A percentile compares a stretch with the other conserved stretches of the same genome.
Evolutionary conservation across 169 alveolate species (phyloP).

Genomic region (Plasmodium inui): DNA sequence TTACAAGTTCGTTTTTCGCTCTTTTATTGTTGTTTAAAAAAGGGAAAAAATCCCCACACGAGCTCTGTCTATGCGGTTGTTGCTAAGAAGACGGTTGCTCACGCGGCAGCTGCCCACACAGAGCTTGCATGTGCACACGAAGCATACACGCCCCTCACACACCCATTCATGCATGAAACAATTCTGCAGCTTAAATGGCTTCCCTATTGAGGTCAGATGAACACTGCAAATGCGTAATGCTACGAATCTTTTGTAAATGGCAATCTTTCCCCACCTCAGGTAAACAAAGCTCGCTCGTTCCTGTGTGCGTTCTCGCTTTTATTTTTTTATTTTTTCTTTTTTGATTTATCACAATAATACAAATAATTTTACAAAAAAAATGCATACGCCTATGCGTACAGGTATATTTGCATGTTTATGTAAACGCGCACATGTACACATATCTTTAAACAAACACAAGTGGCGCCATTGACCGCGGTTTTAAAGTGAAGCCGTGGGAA

Average conservation of each 20-base stretch:
- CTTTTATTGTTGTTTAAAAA: background rate
- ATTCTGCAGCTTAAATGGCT: background rate
- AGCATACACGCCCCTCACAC: background rate
- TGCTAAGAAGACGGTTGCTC: background rate
- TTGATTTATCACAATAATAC: background rate
- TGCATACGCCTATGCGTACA: background rate
- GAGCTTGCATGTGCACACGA: background rate
- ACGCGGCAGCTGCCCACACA: background rate
- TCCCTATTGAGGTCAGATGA: background rate
- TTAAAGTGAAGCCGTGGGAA: background rate
- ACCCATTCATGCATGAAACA: background rate
- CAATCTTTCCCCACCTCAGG: background rate
- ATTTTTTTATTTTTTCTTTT: background rate
- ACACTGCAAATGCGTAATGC: background rate
- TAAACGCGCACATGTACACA: background rate
- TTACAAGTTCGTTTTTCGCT: background rate
- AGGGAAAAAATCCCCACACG: background rate
- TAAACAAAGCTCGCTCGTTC: background rate
- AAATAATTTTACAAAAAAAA: constrained; percentile 1
- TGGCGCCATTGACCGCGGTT: background rate
- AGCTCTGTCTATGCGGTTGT: background rate
- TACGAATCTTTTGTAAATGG: background rate
- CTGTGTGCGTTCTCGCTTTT: background rate
- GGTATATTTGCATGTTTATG: background rate
- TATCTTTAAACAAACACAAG: background rate